Base-by-base conservation (phyloP, 352 stramenopile species). In the Globisporangium perplexum region DNA sequence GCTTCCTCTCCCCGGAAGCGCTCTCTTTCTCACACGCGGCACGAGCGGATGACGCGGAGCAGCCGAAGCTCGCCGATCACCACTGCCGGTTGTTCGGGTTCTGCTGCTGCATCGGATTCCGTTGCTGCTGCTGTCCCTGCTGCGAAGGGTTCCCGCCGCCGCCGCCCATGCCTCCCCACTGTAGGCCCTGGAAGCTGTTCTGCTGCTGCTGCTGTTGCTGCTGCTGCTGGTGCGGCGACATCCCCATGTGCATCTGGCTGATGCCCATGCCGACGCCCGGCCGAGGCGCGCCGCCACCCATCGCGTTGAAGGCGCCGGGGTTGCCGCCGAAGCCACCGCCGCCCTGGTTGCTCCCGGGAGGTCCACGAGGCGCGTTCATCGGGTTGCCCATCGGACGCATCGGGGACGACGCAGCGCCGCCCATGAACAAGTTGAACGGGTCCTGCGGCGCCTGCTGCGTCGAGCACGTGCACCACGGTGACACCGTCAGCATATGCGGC, bases 161-260 rank as follows among this genome's bases (percentile, higher is more conserved):
- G 24, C 56, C 56, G 11, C 77, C 77, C 82, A 93, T 93, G 39
- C 82, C 82, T 50, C 88, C 77, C 82, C 82, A 93, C 50, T 93
- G 81, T 10, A 93, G 67, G 30, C 81, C 81, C 45, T 88, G 77
- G 76, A 93, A 93, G 58, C 82, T 89, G 76, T 90, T 86, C 53
- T 74, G 68, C 49, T 75, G 61, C 49, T 72, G 63, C 35, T 67
- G 55, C 36, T 68, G 64, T 43, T 77, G 71, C 47, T 86, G 71
- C 53, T 78, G 73, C 20, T 73, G 63, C 18, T 54, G 61, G 26
- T 63, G 68, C 10, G 57, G 60, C 23, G 53, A 51, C 66, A 88
- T 88, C 26, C 72, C 74, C 63, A 90, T 82, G 64, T 90, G 79
- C 81, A 91, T 91, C 60, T 91, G 78, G 38, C 78, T 91, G 62